A percentile compares a stretch with the other conserved stretches of the same genome.
Conservation (phyloP, 139 green algal species). For the Coccomyxa sp. region DNA sequence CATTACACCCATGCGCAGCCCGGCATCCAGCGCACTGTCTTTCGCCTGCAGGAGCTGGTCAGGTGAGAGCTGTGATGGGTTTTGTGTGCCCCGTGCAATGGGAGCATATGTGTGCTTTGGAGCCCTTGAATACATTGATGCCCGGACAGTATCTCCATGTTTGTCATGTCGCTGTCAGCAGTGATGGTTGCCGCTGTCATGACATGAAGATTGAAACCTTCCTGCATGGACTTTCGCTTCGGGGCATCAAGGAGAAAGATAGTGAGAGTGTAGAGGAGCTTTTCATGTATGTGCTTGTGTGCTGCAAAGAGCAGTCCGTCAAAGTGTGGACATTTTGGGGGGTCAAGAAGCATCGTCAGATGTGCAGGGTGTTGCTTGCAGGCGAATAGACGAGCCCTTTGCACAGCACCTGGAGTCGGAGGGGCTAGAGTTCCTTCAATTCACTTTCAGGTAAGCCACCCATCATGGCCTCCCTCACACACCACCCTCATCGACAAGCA, state of each 20-base stretch:
- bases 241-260: no score
- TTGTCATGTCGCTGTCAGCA: no score
- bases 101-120: no score
- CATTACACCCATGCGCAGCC: conserved; percentile 97
- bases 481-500: no score
- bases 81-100: no score
- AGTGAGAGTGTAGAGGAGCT: background rate
- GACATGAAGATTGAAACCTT: background rate
- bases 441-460: conserved; percentile 76
- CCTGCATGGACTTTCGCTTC: no score
- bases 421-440: conserved; percentile 93
- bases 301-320: background rate
- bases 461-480: no score
- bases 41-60: conserved; percentile 81
- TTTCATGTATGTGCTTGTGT: background rate
- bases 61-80: conserved; percentile 25
- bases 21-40: conserved; percentile 91
- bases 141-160: no score
- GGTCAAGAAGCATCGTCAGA: background rate
- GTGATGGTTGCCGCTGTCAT: background rate
- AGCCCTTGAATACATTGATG: no score
- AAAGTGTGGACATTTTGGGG: background rate
- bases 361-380: conserved; percentile 5
- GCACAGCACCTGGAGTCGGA: conserved; percentile 74
- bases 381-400: conserved; percentile 43